A percentile compares a stretch with the other conserved stretches of the same genome.
These are phyloP conservation scores for Aureobasidium lini DNA, from an alignment of 2,329 filamentous ascomycete species.

Conservation along the genomic window DNA sequence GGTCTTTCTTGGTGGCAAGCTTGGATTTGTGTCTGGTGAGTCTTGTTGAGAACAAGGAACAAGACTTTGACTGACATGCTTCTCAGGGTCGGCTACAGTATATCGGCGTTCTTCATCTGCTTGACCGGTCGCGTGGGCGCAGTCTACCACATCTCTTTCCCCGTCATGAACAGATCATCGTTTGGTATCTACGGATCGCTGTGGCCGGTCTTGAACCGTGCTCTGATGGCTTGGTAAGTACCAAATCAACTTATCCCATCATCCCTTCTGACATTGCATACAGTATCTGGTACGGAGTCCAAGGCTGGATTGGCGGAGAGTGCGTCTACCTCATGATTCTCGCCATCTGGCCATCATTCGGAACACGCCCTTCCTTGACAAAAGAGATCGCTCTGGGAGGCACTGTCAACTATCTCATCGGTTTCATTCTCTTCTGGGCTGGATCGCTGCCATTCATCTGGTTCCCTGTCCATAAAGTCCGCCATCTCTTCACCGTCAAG, in stretches of 20 bases:
- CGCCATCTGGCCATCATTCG: constrained; percentile 60
- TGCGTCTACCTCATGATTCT: constrained; percentile 87
- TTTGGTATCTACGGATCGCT: constrained; percentile 86
- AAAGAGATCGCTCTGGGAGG: constrained; percentile 14
- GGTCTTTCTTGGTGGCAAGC: constrained; percentile 45
- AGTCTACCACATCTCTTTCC: constrained; percentile 82
- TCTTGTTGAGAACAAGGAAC: background rate
- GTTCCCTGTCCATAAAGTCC: constrained; percentile 82
- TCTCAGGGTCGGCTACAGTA: constrained; percentile 59
- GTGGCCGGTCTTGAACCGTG: constrained; percentile 84
- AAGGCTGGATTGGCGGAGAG: constrained; percentile 67
- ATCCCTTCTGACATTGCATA: background rate
- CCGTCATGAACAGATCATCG: constrained; percentile 66
- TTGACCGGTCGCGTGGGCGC: constrained; percentile 77
- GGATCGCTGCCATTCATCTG: constrained; percentile 74
- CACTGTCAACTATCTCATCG: constrained; percentile 50
- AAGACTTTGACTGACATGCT: constrained; percentile 22
- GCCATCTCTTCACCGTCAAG: constrained; percentile 87
- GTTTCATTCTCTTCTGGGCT: constrained; percentile 84
- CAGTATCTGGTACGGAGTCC: constrained; percentile 74
- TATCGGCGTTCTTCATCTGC: constrained; percentile 68
- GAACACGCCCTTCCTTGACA: constrained; percentile 1
- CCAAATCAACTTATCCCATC: too few relatives aligned
- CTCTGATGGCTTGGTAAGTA: constrained; percentile 63
- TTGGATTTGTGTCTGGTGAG: constrained; percentile 32